Evolutionary conservation across 805 yeast species (phyloP), one percentile per base, ranked within the genome.

Genomic region (Saturnispora gosingensis): DNA sequence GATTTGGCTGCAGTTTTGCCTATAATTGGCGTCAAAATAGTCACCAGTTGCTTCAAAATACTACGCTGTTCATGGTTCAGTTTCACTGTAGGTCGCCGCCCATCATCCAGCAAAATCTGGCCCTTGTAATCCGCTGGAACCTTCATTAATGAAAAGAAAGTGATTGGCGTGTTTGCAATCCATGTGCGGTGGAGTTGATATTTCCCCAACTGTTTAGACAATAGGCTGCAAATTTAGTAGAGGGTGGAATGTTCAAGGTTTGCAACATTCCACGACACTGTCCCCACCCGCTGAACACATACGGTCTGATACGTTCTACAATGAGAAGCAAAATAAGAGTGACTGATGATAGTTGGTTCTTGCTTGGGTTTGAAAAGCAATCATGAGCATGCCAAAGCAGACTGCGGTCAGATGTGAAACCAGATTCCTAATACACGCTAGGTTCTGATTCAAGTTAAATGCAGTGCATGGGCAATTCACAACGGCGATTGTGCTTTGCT

Each of bases 21-120:
- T 9, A 47, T 13, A 8, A 51, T 46, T 4, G 45, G 34, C 10
- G 45, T 40, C 9, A 56, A 24, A 16, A 49, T 10, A n/a, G 32
- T 16, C 13, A 38, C 24, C 3, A 48, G 20, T 18, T 53, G 56
- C 30, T 64, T 66, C 38, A 54, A 51, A 11, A 63, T 56, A 9
- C 55, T 51, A 39, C 57, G 58, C 45, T 64, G 66, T n/a, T 63
- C 67, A n/a, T 53, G 27, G 3, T 54, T 49, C 28, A 64, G 50
- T 48, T 58, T 59, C 4, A 59, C 51, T 46, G 57, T 59, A 6
- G 57, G 58, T 43, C 59, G 64, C 15, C 25, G 34, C 40, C 66
- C 51, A 7, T 51, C 35, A 45, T 64, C 67, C 24, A 61, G 45
- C 20, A 64, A 56, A 8, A 64, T 56, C n/a, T 54, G 60, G 20